Percentiles rank a stretch among this genome's conserved stretches.
Conservation (phyloP, 2,329 filamentous ascomycete species). For the Lomentospora prolificans region DNA sequence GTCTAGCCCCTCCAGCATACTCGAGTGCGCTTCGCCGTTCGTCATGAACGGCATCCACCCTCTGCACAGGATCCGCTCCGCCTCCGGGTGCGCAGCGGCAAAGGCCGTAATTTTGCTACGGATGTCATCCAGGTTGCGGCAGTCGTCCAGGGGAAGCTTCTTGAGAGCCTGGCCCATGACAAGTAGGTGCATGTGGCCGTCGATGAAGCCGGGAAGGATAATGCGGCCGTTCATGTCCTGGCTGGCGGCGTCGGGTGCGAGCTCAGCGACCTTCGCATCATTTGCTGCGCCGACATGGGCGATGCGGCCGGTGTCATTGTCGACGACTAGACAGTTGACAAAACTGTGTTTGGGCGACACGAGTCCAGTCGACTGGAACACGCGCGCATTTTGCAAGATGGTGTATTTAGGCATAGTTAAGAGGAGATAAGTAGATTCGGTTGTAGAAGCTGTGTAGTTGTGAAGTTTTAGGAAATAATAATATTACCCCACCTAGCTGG, state of each 20-base stretch:
- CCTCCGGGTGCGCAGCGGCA: conserved; percentile 34
- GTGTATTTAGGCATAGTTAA: neutral
- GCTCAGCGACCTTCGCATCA: conserved; percentile 8
- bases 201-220: conserved; percentile 46
- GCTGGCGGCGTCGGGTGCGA: conserved; percentile 7
- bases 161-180: conserved; percentile 42
- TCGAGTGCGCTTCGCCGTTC: conserved; percentile 32
- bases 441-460: neutral
- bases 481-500: neutral
- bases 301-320: conserved; percentile 9
- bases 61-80: conserved; percentile 39
- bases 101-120: conserved; percentile 32
- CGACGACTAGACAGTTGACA: conserved; percentile 9
- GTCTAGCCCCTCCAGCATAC: conserved; percentile 42
- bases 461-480: neutral
- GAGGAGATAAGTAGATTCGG: neutral
- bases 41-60: conserved; percentile 47
- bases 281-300: conserved; percentile 9
- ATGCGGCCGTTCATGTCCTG: conserved; percentile 10
- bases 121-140: conserved; percentile 39
- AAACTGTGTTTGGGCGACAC: conserved; percentile 11
- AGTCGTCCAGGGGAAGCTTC: conserved; percentile 38
- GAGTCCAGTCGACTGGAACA: conserved; percentile 12
- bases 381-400: conserved; percentile 14
- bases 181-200: conserved; percentile 47